Evolutionary conservation across 2,329 filamentous ascomycete species (phyloP), one percentile per base, ranked within the genome.

Genomic region (Paraconiothyrium brasiliense): DNA sequence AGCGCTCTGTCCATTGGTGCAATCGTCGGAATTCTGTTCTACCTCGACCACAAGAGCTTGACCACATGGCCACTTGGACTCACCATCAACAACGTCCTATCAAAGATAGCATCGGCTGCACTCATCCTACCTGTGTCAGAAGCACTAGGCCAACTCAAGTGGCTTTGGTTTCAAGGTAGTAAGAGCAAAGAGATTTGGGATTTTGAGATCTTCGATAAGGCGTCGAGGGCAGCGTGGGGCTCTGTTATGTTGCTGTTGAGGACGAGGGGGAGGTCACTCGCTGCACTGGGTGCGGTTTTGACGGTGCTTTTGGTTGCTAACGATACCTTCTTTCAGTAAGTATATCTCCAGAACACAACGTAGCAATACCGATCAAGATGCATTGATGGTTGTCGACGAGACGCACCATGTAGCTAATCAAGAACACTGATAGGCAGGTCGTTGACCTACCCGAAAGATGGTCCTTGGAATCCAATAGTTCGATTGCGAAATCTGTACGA

Each of bases 201-300:
- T 16, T 76, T 73, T n/a, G 76, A 78, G 32, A 73, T 75, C 0
- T 78, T 78, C 16, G 76, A 78, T n/a, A 74, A 74, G 3, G 72
- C 72, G 0, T 72, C 69, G 0, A 20, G 73, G 49, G 73, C 72
- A 0, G 71, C 73, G 0, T 74, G 72, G 71, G 73, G 73, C 0
- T 58, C 71, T 0, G 9, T 74, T 0, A 22, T 75, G 0, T 55
- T 76, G 0, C 37, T 76, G 0, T 59, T 75, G 0, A 47, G 65
- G 0, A 75, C 72, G 0, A 71, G 69, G 20, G 67, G 68, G 0
- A 71, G 52, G 3, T 46, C 71, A 0, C 9, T 78, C 0, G 71
- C 73, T 0, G 67, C 71, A 0, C 2, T 75, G 0, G 73, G 72
- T 3, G 74, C 74, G 0, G 14, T 71, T 0, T 58, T 78, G 0